phyloP scores from a whole-genome alignment of 1,284 basidiomycete genomes.

The Irpex sp. region DNA sequence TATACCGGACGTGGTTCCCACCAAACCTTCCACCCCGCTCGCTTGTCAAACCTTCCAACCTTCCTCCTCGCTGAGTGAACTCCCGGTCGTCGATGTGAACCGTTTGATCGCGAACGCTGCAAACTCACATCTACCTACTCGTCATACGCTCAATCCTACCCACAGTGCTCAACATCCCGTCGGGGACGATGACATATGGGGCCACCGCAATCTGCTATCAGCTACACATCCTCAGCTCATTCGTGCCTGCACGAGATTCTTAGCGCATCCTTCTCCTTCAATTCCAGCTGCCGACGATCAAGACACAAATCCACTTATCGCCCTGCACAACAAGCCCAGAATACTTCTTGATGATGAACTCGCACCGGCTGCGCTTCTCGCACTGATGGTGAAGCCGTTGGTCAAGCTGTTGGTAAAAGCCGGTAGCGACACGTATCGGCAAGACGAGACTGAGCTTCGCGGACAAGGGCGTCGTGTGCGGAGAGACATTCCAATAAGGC shows the following conservation, averaged over 20 bases:
- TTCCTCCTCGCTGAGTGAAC: constrained; percentile 1
- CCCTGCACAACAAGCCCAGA: constrained; percentile 8
- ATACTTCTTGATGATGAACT: constrained; percentile 31
- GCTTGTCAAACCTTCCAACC: background rate
- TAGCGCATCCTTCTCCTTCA: background rate
- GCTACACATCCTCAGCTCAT: constrained; percentile 21
- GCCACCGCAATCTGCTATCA: constrained; percentile 15
- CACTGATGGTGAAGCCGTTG: constrained; percentile 29
- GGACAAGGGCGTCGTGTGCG: background rate
- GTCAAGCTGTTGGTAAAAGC: constrained; percentile 18
- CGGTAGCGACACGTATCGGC: constrained; percentile 17
- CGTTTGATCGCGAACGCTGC: constrained; percentile 6
- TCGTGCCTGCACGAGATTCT: constrained; percentile 12
- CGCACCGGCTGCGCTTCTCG: constrained; percentile 40
- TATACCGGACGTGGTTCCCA: background rate
- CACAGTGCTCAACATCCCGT: background rate
- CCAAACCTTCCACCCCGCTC: background rate
- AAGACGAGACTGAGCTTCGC: constrained; percentile 21
- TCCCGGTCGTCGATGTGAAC: constrained; percentile 22
- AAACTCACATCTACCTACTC: background rate
- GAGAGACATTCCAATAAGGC: constrained; percentile 8
- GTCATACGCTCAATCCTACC: background rate
- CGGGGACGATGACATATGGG: background rate
- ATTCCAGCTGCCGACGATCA: background rate
- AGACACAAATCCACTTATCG: background rate